Evolutionary conservation across 2,329 filamentous ascomycete species (phyloP).

Genomic region (Ceratocystiopsis sp.): DNA sequence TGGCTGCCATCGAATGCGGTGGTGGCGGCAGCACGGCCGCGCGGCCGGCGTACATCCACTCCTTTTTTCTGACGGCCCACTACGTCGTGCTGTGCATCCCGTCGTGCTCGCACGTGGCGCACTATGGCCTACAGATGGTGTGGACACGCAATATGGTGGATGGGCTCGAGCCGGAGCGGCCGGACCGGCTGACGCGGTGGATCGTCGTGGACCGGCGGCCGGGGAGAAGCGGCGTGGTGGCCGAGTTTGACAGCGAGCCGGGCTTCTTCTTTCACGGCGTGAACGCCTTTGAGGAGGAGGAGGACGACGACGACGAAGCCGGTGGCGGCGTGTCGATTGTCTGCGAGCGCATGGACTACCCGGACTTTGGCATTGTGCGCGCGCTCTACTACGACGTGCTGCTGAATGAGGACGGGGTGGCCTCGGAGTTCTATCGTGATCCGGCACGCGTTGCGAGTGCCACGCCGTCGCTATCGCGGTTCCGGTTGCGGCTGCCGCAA

Average conservation of each 20-base stretch:
- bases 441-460: constrained; percentile 20
- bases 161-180: constrained; percentile 46
- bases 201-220: constrained; percentile 52
- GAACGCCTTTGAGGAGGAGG: constrained; percentile 52
- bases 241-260: constrained; percentile 46
- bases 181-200: constrained; percentile 43
- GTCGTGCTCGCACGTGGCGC: constrained; percentile 37
- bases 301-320: constrained; percentile 36
- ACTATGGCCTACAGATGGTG: constrained; percentile 40
- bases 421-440: constrained; percentile 25
- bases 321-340: constrained; percentile 32
- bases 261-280: constrained; percentile 68
- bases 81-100: constrained; percentile 62
- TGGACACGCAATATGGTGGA: constrained; percentile 53
- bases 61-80: constrained; percentile 54
- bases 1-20: constrained; percentile 32
- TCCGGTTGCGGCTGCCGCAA: constrained; percentile 11
- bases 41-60: constrained; percentile 62
- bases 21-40: constrained; percentile 14
- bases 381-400: constrained; percentile 55
- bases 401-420: constrained; percentile 31
- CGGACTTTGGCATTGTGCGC: constrained; percentile 46
- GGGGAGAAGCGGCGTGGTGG: constrained; percentile 40
- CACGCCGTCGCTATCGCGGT: constrained; percentile 24
- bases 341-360: constrained; percentile 49